Evolutionary conservation across 2,329 filamentous ascomycete genomes (phyloP), one percentile per base, ranked within the genome.

Genomic region (Diaporthe sp.): DNA sequence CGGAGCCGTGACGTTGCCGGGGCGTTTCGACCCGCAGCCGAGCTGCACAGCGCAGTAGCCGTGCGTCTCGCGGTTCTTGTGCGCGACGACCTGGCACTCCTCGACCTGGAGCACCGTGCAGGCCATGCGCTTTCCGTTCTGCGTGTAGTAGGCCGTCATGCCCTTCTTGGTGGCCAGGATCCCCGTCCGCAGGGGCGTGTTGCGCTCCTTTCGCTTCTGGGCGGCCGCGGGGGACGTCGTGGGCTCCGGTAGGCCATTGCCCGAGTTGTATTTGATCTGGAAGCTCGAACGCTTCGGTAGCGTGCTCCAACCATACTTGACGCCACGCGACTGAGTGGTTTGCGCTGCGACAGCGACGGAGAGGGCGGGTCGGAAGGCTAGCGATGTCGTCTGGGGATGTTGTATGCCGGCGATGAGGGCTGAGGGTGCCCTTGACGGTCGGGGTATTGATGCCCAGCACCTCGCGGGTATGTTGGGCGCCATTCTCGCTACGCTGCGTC

Each of bases 41-140:
- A 99, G 86, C 85, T 98, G 96, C 19, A 98, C 95, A 22, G 96
- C 97, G 88, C 91, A 98, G 86, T 99, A 99, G 28, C 97, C 97
- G 83, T 98, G 92, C 81, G 89, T 87, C 77, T 92, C 87, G 45
- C 92, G 87, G 77, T 95, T 97, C 89, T 98, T 98, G 85, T 94
- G 93, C 75, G 93, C 92, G 52, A 98, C 87, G 12, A 98, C 95
- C 85, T 98, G 94, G 76, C 97, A 95, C 80, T 95, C 90, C 84
- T 99, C 97, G 80, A 99, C 89, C 86, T 98, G 96, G 74, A 99
- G 89, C 71, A 99, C 93, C 19, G 97, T 99, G 87, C 95, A 98
- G 28, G 96, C 89, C 74, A 92, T 93, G 77, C 96, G 92, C 77
- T 89, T 90, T 79, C 94, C 94, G 35, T 94, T 94, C 79, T 92